Evolutionary conservation across 345 rosid species (phyloP).

Genomic region (Kernera saxatilis): DNA sequence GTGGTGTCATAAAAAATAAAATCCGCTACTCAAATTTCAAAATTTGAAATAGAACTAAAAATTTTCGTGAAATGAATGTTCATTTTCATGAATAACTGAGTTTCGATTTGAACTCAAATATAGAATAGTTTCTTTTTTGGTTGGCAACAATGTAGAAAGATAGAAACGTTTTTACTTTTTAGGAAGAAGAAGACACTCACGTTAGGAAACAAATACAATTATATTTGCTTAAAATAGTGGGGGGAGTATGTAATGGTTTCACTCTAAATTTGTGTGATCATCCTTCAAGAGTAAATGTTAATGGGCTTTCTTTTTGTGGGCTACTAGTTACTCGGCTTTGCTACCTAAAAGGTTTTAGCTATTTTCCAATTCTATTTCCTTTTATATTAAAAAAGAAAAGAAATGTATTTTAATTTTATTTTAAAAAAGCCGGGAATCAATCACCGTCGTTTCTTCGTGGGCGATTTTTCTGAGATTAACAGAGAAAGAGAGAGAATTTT

Average conservation of each 20-base stretch:
- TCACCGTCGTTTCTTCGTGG: neutral
- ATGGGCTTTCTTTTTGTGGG: constrained; percentile 3
- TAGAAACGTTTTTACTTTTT: neutral
- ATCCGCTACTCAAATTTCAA: neutral
- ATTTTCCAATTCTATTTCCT: neutral
- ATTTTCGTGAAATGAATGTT: neutral
- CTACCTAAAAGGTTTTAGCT: neutral
- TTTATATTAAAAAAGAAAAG: neutral
- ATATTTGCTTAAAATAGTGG: neutral
- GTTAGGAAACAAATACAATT: neutral
- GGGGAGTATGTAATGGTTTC: neutral
- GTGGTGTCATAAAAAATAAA: neutral
- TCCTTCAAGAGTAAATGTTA: neutral
- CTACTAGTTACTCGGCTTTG: neutral
- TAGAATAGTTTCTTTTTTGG: neutral
- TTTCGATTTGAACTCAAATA: neutral
- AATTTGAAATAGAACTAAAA: neutral
- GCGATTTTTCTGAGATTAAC: constrained; percentile 10
- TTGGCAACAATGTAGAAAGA: neutral
- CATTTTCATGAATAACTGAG: neutral
- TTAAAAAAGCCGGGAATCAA: constrained; percentile 24
- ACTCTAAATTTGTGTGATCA: neutral
- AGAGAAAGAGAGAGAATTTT: neutral
- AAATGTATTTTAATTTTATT: neutral
- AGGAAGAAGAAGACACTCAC: neutral